Conservation (phyloP, 106 monocot species). For the Phalaenopsis equestris region DNA sequence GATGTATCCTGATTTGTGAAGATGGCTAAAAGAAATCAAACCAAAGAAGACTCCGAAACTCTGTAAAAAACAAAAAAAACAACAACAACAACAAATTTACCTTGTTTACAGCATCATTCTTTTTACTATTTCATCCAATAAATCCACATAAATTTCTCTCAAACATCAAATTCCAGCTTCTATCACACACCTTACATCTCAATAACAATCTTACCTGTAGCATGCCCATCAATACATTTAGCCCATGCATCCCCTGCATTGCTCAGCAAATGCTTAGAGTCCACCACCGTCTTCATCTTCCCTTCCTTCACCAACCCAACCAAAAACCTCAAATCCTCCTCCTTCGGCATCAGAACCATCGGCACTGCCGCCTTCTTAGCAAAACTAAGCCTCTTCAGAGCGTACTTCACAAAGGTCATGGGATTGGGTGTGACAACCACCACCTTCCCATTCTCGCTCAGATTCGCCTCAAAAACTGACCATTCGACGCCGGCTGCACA, state of each 20-base stretch:
- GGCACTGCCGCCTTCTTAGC: conserved; percentile 26
- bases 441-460: conserved; percentile 25
- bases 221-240: conserved; percentile 39
- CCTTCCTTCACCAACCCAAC: conserved; percentile 31
- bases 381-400: conserved; percentile 12
- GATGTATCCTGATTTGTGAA: too few relatives aligned
- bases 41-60: too few relatives aligned
- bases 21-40: too few relatives aligned
- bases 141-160: too few relatives aligned
- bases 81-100: too few relatives aligned
- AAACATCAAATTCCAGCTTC: too few relatives aligned
- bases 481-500: conserved; percentile 17
- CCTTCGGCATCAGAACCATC: conserved; percentile 2
- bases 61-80: too few relatives aligned
- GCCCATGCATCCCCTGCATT: conserved; percentile 33
- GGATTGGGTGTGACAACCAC: conserved; percentile 23
- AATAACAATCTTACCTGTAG: conserved; percentile 38
- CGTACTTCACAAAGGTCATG: background rate
- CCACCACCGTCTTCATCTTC: conserved; percentile 39
- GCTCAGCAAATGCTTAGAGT: conserved; percentile 21
- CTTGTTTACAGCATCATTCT: too few relatives aligned
- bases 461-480: conserved; percentile 22
- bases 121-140: too few relatives aligned
- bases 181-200: conserved; percentile 17
- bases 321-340: conserved; percentile 27